Evolutionary conservation across 805 yeast genomes (phyloP), one percentile per base, ranked within the genome.

Genomic region (Saccharomycopsis oosterbeekiorum): DNA sequence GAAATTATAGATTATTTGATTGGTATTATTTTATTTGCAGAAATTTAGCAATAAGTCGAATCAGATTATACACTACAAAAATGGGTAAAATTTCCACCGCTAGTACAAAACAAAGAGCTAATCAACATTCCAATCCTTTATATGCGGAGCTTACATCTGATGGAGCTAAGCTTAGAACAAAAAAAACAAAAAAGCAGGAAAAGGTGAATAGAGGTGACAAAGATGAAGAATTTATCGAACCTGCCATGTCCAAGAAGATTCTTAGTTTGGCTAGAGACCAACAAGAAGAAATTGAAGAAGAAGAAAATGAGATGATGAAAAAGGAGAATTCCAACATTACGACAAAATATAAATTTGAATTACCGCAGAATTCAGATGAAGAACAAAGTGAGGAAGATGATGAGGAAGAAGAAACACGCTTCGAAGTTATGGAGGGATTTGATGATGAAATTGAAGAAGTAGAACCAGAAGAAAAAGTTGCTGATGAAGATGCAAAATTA

Each of bases 261-360:
- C 77, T 94, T 66, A 89, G 88, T 71, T 78, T 94, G 64, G 99
- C 99, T 19, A 85, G 82, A 67, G 93, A 88, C 68, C 99, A 94
- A 75, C 97, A 91, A 73, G 91, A 88, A 55, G 99, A 94, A 70
- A 71, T 92, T 21, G 92, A 84, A 59, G 84, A 78, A 56, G 96
- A 89, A 69, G 87, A 84, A 64, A 75, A 63, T 56, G 41, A 29
- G 15, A 29, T 43, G 21, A 15, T 21, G 19, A 54, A 75, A 47
- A 67, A 59, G 10, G 66, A 66, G 71, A 68, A 63, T 67, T 61
- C 58, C 64, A 67, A 61, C 67, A 66, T 67, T 70, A 71, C 70
- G 70, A 64, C 55, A 68, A 58, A 65, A 66, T 54, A 65, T 62
- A 59, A 59, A 57, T 61, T 63, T 40, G 50, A 59, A 55, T 69